A percentile compares a stretch with the other conserved stretches of the same genome.
phyloP scores from a whole-genome alignment of 2,329 filamentous ascomycete genomes.

The Fusarium dimerum region DNA sequence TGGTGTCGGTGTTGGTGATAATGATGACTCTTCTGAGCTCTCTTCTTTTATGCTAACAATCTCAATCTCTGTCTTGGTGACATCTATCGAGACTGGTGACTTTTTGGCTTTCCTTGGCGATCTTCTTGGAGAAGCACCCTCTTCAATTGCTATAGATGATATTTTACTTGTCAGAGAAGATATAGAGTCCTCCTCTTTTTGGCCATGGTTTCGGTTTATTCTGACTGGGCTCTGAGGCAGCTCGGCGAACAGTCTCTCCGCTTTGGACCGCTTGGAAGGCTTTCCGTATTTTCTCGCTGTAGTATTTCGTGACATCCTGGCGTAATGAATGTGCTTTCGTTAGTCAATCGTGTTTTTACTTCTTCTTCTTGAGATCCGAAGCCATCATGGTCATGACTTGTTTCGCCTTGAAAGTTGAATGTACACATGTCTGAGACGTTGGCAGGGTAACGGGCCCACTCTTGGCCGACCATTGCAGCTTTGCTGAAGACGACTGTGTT shows the following conservation, averaged over 20 bases:
- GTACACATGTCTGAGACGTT: constrained; percentile 12
- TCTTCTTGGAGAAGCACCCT: constrained; percentile 12
- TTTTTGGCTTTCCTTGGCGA: constrained; percentile 19
- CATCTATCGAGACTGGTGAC: constrained; percentile 1
- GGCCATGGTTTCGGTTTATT: constrained; percentile 16
- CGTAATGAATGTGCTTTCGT: not conserved
- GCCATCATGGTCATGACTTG: constrained; percentile 2
- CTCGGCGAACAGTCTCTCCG: constrained; percentile 52
- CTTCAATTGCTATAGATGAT: constrained; percentile 31
- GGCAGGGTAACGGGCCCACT: constrained; percentile 23
- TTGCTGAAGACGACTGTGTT: not conserved
- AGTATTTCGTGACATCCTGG: constrained; percentile 47
- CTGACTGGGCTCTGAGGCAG: constrained; percentile 52
- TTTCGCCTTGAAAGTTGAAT: constrained; percentile 4
- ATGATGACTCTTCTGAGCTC: not conserved
- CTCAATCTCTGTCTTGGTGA: constrained; percentile 10
- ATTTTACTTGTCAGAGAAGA: constrained; percentile 38
- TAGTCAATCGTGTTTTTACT: not conserved
- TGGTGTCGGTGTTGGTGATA: not conserved
- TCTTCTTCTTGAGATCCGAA: not conserved
- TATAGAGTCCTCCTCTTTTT: constrained; percentile 27
- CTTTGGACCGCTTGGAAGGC: constrained; percentile 46
- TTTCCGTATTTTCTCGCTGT: constrained; percentile 54
- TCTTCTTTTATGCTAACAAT: constrained; percentile 1
- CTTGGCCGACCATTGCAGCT: not conserved